Evolutionary conservation across 768 basidiomycete genomes (phyloP).

Genomic region (Floccularia luteovirens): DNA sequence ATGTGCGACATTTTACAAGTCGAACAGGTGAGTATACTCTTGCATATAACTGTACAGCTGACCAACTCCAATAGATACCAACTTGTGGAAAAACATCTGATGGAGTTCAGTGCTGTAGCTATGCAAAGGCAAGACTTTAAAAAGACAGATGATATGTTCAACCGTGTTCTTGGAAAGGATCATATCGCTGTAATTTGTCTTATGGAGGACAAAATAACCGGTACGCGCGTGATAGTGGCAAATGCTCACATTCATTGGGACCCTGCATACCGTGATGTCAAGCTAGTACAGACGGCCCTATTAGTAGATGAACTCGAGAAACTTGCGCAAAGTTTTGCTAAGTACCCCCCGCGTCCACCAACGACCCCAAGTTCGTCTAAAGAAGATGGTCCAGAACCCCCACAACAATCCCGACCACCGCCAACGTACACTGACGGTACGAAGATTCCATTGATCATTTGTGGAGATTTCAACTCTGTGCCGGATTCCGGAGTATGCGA

Average conservation of each 20-base stretch:
- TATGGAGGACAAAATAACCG: conserved; percentile 82
- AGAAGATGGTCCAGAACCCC: conserved; percentile 3
- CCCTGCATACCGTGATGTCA: conserved; percentile 88
- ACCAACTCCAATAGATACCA: conserved; percentile 53
- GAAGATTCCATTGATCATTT: conserved; percentile 87
- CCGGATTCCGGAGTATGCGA: conserved; percentile 88
- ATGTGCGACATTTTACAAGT: conserved; percentile 94
- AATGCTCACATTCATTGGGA: conserved; percentile 96
- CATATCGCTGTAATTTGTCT: conserved; percentile 85
- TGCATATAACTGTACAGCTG: conserved; percentile 7
- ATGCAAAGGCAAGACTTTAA: conserved; percentile 92
- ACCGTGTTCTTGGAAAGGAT: conserved; percentile 92
- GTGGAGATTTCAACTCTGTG: conserved; percentile 94
- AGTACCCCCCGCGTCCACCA: conserved; percentile 60
- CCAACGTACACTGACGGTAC: conserved; percentile 76
- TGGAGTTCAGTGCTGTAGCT: conserved; percentile 91
- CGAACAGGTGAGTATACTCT: conserved; percentile 57
- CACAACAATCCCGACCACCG: conserved; percentile 34
- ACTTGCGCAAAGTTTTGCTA: conserved; percentile 77
- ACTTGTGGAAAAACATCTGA: conserved; percentile 86
- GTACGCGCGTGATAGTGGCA: conserved; percentile 81
- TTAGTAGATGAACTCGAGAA: conserved; percentile 91
- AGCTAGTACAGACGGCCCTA: conserved; percentile 92
- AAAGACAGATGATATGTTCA: conserved; percentile 99
- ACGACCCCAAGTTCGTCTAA: conserved; percentile 20